These are phyloP conservation scores for Pythium myriotylum DNA, from an alignment of 352 stramenopile genomes.

Conservation along the genomic window DNA sequence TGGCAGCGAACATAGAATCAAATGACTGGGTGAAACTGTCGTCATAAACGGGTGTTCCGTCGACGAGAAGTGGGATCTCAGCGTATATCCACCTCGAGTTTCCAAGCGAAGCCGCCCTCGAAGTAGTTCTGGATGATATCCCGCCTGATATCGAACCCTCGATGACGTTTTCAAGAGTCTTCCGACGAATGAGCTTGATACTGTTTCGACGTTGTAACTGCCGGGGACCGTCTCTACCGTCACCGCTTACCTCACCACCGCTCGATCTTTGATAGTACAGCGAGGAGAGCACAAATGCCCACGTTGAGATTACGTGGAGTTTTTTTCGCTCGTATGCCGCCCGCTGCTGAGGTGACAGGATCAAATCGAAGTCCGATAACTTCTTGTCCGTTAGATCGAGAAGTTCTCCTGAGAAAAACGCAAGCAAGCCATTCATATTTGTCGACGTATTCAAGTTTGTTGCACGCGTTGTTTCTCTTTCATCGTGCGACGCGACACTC, in stretches of 20 bases:
- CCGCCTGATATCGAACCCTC: background rate
- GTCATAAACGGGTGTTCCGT: constrained; percentile 31
- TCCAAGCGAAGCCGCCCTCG: constrained; percentile 6
- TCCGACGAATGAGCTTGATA: constrained; percentile 27
- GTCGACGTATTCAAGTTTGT: constrained; percentile 23
- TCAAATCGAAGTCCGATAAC: background rate
- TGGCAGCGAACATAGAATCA: constrained; percentile 30
- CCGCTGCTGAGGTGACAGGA: constrained; percentile 18
- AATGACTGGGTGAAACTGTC: constrained; percentile 27
- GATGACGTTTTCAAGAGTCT: constrained; percentile 20
- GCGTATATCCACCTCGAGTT: constrained; percentile 49
- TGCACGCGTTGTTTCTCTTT: background rate
- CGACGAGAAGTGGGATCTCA: constrained; percentile 33
- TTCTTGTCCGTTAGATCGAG: constrained; percentile 1
- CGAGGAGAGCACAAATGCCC: constrained; percentile 31
- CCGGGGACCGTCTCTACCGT: background rate
- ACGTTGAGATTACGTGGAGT: constrained; percentile 18
- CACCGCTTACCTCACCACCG: background rate
- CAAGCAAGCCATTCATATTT: constrained; percentile 14
- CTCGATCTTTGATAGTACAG: constrained; percentile 31
- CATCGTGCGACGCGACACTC: background rate
- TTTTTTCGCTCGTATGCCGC: constrained; percentile 17
- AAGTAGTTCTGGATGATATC: background rate
- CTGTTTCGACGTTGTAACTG: constrained; percentile 22
- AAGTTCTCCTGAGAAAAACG: constrained; percentile 12